phyloP scores from a whole-genome alignment of 495 filamentous ascomycete genomes.

The Margaritispora aquatica region DNA sequence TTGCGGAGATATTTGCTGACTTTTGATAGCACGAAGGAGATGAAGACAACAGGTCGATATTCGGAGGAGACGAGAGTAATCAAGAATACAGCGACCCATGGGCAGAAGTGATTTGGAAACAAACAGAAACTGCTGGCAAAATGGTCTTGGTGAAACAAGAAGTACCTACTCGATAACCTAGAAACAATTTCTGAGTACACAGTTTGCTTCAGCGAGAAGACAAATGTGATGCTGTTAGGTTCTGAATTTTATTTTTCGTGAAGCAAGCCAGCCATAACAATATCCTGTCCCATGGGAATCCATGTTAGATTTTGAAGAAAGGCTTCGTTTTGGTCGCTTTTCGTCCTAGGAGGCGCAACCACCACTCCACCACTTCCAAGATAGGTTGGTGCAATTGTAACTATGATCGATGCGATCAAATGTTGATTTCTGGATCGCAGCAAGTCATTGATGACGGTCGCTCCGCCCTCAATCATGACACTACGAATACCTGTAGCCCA shows the following conservation, averaged over 20 bases:
- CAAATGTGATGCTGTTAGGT: too few relatives aligned
- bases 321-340: slow-evolving; percentile 46
- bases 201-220: too few relatives aligned
- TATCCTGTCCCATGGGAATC: slow-evolving; percentile 69
- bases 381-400: slow-evolving; percentile 82
- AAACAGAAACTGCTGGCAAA: too few relatives aligned
- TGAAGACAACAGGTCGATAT: too few relatives aligned
- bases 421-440: slow-evolving; percentile 52
- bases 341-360: slow-evolving; percentile 46
- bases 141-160: too few relatives aligned
- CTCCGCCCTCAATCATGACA: slow-evolving; percentile 87
- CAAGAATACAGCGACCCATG: too few relatives aligned
- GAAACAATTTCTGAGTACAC: too few relatives aligned
- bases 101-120: too few relatives aligned
- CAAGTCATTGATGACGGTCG: slow-evolving; percentile 68
- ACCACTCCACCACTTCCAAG: slow-evolving; percentile 72
- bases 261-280: slow-evolving; percentile 54
- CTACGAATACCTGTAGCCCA: slow-evolving; percentile 45
- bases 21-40: too few relatives aligned
- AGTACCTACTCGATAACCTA: too few relatives aligned
- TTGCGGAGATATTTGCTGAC: too few relatives aligned
- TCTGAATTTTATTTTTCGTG: background rate
- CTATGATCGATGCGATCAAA: slow-evolving; percentile 66
- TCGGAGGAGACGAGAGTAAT: too few relatives aligned
- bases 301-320: slow-evolving; percentile 62